phyloP scores from a whole-genome alignment of 768 basidiomycete species.

The Phanerochaete carnosa region DNA sequence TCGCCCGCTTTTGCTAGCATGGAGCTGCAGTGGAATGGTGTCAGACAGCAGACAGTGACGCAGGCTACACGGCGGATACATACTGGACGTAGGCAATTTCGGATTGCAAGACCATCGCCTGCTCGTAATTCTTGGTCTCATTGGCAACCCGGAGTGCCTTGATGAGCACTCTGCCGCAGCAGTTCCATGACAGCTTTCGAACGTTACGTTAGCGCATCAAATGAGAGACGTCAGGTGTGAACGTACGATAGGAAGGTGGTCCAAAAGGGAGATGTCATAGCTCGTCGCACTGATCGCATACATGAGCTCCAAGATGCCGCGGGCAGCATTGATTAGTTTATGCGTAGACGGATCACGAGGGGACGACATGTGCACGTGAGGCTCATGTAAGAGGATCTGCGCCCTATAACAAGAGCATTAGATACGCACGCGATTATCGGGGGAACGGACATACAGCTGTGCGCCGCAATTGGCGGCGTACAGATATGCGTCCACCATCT shows the following conservation, averaged over 20 bases:
- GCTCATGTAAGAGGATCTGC: slow-evolving; percentile 70
- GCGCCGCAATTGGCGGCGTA: slow-evolving; percentile 33
- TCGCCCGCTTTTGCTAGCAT: slow-evolving; percentile 64
- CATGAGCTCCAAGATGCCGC: slow-evolving; percentile 63
- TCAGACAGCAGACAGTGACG: not conserved
- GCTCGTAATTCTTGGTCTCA: slow-evolving; percentile 53
- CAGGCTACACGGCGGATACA: slow-evolving; percentile 21
- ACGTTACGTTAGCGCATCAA: not conserved
- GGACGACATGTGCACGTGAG: slow-evolving; percentile 59
- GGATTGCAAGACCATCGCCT: slow-evolving; percentile 51
- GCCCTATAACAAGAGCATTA: slow-evolving; percentile 39
- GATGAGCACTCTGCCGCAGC: slow-evolving; percentile 61
- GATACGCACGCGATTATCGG: not conserved
- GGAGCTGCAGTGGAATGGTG: slow-evolving; percentile 26
- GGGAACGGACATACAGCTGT: slow-evolving; percentile 15
- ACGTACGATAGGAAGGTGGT: slow-evolving; percentile 63
- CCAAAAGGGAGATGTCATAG: slow-evolving; percentile 67
- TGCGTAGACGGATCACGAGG: slow-evolving; percentile 65
- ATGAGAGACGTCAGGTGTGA: not conserved
- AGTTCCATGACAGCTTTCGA: slow-evolving; percentile 48
- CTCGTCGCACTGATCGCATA: slow-evolving; percentile 68
- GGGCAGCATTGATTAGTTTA: slow-evolving; percentile 62
- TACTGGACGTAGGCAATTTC: slow-evolving; percentile 71
- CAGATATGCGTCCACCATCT: slow-evolving; percentile 57
- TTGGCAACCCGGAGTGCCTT: slow-evolving; percentile 64